These are phyloP conservation scores for Malbranchea zuffiana DNA, from an alignment of 2,329 filamentous ascomycete species.

Conservation along the genomic window DNA sequence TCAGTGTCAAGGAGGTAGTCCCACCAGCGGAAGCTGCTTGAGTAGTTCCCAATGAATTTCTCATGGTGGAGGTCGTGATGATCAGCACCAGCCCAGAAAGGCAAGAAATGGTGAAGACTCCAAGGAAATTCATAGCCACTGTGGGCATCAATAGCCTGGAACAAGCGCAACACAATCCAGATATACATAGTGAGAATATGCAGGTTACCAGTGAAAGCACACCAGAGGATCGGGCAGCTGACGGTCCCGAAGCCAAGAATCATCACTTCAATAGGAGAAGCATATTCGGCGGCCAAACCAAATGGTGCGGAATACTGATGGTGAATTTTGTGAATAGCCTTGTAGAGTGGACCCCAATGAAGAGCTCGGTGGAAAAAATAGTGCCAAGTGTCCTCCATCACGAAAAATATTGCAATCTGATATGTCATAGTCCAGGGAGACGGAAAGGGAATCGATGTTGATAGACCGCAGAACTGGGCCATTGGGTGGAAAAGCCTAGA, in stretches of 20 bases:
- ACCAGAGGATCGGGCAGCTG: slow-evolving; percentile 71
- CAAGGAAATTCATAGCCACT: slow-evolving; percentile 98
- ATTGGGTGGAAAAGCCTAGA: slow-evolving; percentile 81
- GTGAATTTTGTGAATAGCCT: slow-evolving; percentile 95
- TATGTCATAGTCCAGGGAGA: slow-evolving; percentile 72
- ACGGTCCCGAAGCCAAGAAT: slow-evolving; percentile 81
- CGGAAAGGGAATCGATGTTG: slow-evolving; percentile 83
- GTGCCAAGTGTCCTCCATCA: slow-evolving; percentile 95
- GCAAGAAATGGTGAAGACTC: slow-evolving; percentile 88
- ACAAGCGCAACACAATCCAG: slow-evolving; percentile 86
- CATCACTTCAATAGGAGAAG: slow-evolving; percentile 94
- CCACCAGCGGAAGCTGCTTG: slow-evolving; percentile 99
- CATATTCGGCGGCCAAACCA: slow-evolving; percentile 91
- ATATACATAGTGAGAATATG: slow-evolving; percentile 97
- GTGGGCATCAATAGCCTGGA: slow-evolving; percentile 96
- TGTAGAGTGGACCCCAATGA: slow-evolving; percentile 93
- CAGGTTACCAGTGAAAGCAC: slow-evolving; percentile 68
- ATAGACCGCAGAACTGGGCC: slow-evolving; percentile 82
- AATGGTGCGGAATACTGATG: slow-evolving; percentile 98
- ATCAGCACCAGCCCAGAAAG: slow-evolving; percentile 94
- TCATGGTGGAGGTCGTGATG: slow-evolving; percentile 98
- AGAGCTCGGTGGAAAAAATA: slow-evolving; percentile 91
- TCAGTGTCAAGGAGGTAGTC: slow-evolving; percentile 90
- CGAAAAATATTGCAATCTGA: slow-evolving; percentile 89
- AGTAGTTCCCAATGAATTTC: slow-evolving; percentile 96